phyloP scores from a whole-genome alignment of 371 early-diverging fungal species.

The Syncephalis fuscata region DNA sequence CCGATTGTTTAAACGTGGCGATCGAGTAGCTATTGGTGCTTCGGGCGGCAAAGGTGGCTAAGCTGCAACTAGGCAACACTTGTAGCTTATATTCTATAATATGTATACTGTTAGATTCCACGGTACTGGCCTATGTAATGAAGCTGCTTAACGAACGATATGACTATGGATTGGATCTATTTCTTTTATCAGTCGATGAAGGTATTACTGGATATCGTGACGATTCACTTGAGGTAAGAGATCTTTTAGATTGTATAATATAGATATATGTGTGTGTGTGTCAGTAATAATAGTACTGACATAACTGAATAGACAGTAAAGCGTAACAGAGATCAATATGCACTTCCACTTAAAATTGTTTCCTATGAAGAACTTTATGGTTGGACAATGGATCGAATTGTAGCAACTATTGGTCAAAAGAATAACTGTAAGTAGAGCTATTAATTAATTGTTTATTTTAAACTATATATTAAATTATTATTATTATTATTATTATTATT shows the following conservation, averaged over 20 bases:
- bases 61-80: too few relatives aligned
- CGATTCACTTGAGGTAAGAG: slow-evolving; percentile 76
- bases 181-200: slow-evolving; percentile 96
- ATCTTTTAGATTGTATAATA: background rate
- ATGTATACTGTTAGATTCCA: slow-evolving; percentile 65
- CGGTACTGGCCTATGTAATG: slow-evolving; percentile 95
- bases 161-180: slow-evolving; percentile 86
- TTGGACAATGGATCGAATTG: slow-evolving; percentile 98
- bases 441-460: slow-evolving; percentile 3
- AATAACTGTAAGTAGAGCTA: slow-evolving; percentile 95
- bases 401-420: slow-evolving; percentile 85
- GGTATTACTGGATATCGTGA: slow-evolving; percentile 99
- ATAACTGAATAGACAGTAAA: slow-evolving; percentile 69
- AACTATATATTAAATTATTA: too few relatives aligned
- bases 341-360: slow-evolving; percentile 84
- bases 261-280: background rate
- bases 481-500: background rate
- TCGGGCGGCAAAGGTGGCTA: slow-evolving; percentile 99
- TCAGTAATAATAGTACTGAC: background rate
- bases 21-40: slow-evolving; percentile 92
- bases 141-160: slow-evolving; percentile 90
- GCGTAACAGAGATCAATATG: slow-evolving; percentile 87
- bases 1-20: slow-evolving; percentile 78
- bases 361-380: slow-evolving; percentile 94
- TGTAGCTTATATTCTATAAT: background rate